A percentile compares a stretch with the other conserved stretches of the same genome.
phyloP scores from a whole-genome alignment of 2,329 filamentous ascomycete genomes.

The Diaporthe eres region DNA sequence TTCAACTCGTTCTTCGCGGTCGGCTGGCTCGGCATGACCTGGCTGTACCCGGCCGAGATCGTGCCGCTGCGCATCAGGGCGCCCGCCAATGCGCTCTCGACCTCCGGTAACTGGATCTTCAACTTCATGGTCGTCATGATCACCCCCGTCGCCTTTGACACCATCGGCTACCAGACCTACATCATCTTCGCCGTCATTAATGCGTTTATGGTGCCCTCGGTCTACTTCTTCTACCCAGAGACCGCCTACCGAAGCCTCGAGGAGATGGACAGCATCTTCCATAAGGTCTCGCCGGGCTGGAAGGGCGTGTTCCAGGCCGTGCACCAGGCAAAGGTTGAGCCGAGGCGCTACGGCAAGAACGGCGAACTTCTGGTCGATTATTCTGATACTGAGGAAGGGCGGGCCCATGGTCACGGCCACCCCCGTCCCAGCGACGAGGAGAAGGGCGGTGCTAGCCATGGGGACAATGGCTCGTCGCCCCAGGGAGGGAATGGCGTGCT shows the following conservation, averaged over 20 bases:
- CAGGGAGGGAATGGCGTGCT: neutral
- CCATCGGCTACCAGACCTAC: constrained; percentile 73
- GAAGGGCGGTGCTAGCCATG: neutral
- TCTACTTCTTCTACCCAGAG: constrained; percentile 76
- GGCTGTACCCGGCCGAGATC: constrained; percentile 72
- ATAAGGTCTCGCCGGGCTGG: constrained; percentile 62
- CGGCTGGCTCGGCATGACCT: constrained; percentile 69
- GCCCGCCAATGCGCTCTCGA: constrained; percentile 70
- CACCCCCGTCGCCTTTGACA: constrained; percentile 70
- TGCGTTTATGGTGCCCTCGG: constrained; percentile 68
- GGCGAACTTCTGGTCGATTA: constrained; percentile 68
- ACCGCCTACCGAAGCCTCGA: constrained; percentile 75
- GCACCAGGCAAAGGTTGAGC: constrained; percentile 60
- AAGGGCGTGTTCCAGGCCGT: constrained; percentile 59
- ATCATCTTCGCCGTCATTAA: constrained; percentile 78
- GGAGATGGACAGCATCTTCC: constrained; percentile 77
- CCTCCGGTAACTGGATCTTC: constrained; percentile 72
- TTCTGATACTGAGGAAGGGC: constrained; percentile 52
- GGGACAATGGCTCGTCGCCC: constrained; percentile 5
- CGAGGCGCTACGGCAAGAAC: constrained; percentile 70
- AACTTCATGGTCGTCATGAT: constrained; percentile 77
- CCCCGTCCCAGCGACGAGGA: constrained; percentile 14
- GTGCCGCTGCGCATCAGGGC: constrained; percentile 66
- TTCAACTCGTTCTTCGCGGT: constrained; percentile 68
- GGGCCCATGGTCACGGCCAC: neutral